Percentiles rank a stretch among this genome's conserved stretches.
Evolutionary conservation across 495 filamentous ascomycete genomes (phyloP).

Genomic region (Penicillium steckii): DNA sequence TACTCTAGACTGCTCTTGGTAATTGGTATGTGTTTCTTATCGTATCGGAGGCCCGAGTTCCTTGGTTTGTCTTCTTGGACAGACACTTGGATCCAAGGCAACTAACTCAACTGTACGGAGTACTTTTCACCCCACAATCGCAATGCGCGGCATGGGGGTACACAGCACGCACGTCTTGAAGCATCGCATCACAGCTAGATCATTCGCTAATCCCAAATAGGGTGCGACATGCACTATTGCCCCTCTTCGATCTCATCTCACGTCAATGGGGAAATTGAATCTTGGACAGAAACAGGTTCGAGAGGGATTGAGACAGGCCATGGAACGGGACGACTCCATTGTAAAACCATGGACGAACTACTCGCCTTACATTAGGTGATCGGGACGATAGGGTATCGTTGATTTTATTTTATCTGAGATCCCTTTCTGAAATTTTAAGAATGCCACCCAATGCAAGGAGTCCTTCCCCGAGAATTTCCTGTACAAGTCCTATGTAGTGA

Average conservation of each 20-base stretch:
- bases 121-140: background rate
- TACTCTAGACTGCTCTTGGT: background rate
- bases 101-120: background rate
- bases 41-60: background rate
- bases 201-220: background rate
- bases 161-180: background rate
- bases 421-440: background rate
- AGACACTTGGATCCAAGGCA: background rate
- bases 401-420: background rate
- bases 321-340: conserved; percentile 2
- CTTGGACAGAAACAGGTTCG: background rate
- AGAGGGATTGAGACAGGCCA: background rate
- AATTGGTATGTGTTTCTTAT: background rate
- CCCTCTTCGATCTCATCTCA: background rate
- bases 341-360: conserved; percentile 2
- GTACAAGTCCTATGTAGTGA: background rate
- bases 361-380: background rate
- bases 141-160: background rate
- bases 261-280: background rate
- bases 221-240: background rate
- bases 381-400: too few relatives aligned
- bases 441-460: conserved; percentile 1
- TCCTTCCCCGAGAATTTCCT: background rate
- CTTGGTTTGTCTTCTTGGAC: background rate
- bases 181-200: background rate